A percentile compares a stretch with the other conserved stretches of the same genome.
phyloP scores from a whole-genome alignment of 495 filamentous ascomycete species.

The Sporormia fimetaria region DNA sequence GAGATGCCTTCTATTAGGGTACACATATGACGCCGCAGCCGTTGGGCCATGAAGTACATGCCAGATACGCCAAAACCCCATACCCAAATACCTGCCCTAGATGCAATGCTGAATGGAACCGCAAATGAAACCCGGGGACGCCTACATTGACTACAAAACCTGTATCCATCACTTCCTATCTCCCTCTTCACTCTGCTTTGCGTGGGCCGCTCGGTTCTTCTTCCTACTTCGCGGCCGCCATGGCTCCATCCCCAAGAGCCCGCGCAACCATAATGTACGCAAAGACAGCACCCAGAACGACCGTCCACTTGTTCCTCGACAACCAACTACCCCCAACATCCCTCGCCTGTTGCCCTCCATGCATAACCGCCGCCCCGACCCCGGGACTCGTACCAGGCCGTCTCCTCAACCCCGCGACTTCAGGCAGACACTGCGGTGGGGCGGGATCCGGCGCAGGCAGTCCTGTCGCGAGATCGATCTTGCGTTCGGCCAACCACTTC shows the following conservation, averaged over 20 bases:
- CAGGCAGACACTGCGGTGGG: slow-evolving; percentile 40
- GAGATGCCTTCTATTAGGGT: too few relatives aligned
- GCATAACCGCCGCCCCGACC: slow-evolving; percentile 68
- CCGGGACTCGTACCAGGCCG: slow-evolving; percentile 55
- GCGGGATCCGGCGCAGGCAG: slow-evolving; percentile 30
- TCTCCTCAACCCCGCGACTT: slow-evolving; percentile 55
- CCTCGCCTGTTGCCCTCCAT: slow-evolving; percentile 58
- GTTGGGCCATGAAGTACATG: too few relatives aligned
- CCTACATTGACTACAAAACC: too few relatives aligned
- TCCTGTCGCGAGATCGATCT: slow-evolving; percentile 70
- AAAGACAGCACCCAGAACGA: slow-evolving; percentile 56
- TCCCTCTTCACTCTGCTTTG: too few relatives aligned
- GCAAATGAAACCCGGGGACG: too few relatives aligned
- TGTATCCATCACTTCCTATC: too few relatives aligned
- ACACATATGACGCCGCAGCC: too few relatives aligned
- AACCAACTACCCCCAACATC: slow-evolving; percentile 75
- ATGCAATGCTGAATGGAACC: too few relatives aligned
- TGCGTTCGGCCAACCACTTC: slow-evolving; percentile 78
- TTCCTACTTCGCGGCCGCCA: neutral
- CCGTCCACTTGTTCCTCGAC: slow-evolving; percentile 59
- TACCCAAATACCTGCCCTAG: too few relatives aligned
- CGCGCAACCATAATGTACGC: slow-evolving; percentile 69
- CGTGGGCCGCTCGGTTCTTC: too few relatives aligned
- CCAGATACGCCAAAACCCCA: too few relatives aligned
- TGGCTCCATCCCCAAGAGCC: slow-evolving; percentile 47